Conservation (phyloP, 2,329 filamentous ascomycete species). For the Apiospora malaysiana region DNA sequence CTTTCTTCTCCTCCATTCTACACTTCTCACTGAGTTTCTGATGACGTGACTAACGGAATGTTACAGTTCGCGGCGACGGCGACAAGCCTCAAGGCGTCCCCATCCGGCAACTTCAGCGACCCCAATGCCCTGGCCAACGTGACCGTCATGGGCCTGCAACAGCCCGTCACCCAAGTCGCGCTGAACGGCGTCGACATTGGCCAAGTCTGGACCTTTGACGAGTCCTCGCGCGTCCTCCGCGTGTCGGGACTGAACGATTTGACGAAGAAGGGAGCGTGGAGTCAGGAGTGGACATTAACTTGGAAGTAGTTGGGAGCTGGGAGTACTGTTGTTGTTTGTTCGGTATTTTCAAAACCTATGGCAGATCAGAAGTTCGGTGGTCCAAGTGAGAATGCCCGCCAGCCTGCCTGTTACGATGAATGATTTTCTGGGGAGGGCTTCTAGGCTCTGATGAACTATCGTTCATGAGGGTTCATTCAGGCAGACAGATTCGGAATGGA, state of each 20-base stretch:
- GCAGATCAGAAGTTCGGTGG: background rate
- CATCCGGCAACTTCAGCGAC: constrained; percentile 60
- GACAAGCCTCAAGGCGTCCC: constrained; percentile 52
- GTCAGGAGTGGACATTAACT: constrained; percentile 4
- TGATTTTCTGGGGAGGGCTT: background rate
- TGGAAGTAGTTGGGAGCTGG: constrained; percentile 2
- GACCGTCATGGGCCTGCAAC: constrained; percentile 63
- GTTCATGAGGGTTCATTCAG: background rate
- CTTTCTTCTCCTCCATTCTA: background rate
- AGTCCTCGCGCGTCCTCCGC: background rate
- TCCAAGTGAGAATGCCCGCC: background rate
- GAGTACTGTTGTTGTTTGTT: too few relatives aligned
- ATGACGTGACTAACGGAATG: background rate
- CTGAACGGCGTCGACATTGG: constrained; percentile 56
- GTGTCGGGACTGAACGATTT: background rate
- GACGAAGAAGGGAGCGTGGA: constrained; percentile 16
- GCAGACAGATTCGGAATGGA: background rate
- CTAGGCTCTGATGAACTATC: background rate
- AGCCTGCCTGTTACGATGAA: background rate
- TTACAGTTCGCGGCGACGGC: constrained; percentile 48
- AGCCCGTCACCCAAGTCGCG: constrained; percentile 48
- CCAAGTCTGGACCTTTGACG: constrained; percentile 12
- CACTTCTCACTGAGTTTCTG: background rate
- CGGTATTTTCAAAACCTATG: background rate
- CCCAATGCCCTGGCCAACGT: constrained; percentile 65